Conservation (phyloP, 1,284 basidiomycete species). For the Ceratobasidium sp. region DNA sequence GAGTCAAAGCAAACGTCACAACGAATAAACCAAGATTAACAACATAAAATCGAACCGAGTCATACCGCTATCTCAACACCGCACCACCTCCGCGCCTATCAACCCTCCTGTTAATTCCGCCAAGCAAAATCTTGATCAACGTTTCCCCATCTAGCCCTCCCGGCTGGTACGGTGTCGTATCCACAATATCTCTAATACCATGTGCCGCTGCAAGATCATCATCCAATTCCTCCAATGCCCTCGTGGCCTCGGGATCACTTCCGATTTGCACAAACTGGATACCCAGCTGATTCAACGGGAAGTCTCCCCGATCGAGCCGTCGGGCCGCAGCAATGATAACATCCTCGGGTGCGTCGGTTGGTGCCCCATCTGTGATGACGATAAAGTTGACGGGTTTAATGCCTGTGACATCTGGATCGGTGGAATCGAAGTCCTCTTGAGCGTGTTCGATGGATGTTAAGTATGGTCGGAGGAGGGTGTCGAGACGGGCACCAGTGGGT, state of each 20-base stretch:
- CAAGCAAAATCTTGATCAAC: constrained; percentile 64
- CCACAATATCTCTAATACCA: constrained; percentile 63
- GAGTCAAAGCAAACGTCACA: too few species aligned
- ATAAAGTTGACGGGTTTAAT: constrained; percentile 71
- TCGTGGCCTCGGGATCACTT: constrained; percentile 60
- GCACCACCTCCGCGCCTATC: constrained; percentile 46
- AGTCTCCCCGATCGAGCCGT: constrained; percentile 54
- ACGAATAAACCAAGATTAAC: too few species aligned
- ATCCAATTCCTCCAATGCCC: constrained; percentile 64
- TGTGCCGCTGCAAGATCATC: constrained; percentile 61
- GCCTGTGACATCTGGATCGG: constrained; percentile 34
- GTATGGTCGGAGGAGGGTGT: constrained; percentile 64
- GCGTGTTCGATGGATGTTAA: constrained; percentile 61
- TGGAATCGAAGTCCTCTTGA: constrained; percentile 50
- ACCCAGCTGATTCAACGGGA: constrained; percentile 59
- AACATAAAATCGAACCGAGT: not conserved
- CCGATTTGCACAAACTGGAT: constrained; percentile 77
- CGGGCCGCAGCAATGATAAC: constrained; percentile 54
- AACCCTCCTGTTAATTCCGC: constrained; percentile 57
- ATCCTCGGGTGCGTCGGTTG: constrained; percentile 54
- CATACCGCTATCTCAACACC: constrained; percentile 27
- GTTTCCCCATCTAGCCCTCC: constrained; percentile 57
- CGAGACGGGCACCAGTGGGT: constrained; percentile 66
- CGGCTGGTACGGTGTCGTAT: constrained; percentile 59
- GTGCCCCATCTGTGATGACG: constrained; percentile 71